Evolutionary conservation across 257 asterid genomes (phyloP).

Genomic region (Solanum corneliomulleri): DNA sequence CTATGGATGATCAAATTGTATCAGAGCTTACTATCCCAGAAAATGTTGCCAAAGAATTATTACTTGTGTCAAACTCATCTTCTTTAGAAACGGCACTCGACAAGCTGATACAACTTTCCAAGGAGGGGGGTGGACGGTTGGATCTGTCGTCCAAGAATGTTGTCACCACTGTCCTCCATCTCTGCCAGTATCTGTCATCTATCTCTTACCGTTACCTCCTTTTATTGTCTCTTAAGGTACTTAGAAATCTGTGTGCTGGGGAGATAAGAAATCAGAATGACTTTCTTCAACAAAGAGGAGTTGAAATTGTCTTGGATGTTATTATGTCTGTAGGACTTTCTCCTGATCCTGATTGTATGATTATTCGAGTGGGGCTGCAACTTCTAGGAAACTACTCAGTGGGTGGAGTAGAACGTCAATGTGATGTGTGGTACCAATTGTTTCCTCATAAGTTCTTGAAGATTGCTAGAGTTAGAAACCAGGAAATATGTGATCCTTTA

Average conservation of each 20-base stretch:
- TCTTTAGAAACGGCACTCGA: conserved; percentile 36
- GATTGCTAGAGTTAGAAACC: conserved; percentile 42
- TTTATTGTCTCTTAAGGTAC: conserved; percentile 44
- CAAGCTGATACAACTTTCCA: conserved; percentile 46
- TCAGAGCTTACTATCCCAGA: conserved; percentile 12
- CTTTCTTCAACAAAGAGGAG: conserved; percentile 58
- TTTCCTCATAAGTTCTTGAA: conserved; percentile 42
- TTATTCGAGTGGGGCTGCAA: conserved; percentile 52
- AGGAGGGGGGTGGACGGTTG: conserved; percentile 41
- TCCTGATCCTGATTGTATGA: conserved; percentile 24
- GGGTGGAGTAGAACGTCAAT: conserved; percentile 54
- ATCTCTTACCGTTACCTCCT: conserved; percentile 28
- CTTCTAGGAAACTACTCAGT: conserved; percentile 67
- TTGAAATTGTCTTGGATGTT: conserved; percentile 25
- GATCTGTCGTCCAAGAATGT: conserved; percentile 41
- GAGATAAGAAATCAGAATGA: conserved; percentile 52
- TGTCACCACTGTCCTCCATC: conserved; percentile 26
- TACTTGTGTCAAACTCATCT: conserved; percentile 24
- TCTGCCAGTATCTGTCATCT: conserved; percentile 32
- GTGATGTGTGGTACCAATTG: conserved; percentile 49
- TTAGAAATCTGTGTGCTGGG: conserved; percentile 86
- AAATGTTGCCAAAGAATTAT: conserved; percentile 21
- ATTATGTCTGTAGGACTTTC: conserved; percentile 18
- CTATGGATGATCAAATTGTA: conserved; percentile 12
- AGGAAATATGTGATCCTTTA: conserved; percentile 62